These are phyloP conservation scores for Cystofilobasidium ferigula DNA, from an alignment of 768 basidiomycete species.

Conservation along the genomic window DNA sequence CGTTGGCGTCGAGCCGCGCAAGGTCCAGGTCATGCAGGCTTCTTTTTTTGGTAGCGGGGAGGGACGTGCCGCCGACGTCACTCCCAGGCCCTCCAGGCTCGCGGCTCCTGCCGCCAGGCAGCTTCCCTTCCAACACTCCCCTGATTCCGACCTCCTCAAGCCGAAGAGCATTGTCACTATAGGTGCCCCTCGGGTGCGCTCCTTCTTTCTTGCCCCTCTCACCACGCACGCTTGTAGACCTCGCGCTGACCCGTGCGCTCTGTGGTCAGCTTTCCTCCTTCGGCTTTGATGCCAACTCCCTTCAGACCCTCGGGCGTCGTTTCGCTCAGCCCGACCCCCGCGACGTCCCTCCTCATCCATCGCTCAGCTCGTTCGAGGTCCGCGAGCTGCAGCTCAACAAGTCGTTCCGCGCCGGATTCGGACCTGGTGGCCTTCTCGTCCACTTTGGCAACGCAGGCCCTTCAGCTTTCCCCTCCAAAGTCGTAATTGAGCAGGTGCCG, in stretches of 20 bases:
- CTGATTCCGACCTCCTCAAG: background rate
- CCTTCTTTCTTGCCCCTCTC: no score
- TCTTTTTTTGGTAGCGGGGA: constrained; percentile 50
- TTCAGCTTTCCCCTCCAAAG: constrained; percentile 25
- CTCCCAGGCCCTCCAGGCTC: constrained; percentile 1
- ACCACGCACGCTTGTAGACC: no score
- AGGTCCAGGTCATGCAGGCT: constrained; percentile 87
- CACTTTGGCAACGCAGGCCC: constrained; percentile 56
- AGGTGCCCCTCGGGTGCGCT: no score
- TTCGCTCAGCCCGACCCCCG: background rate
- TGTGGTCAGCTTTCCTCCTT: constrained; percentile 63
- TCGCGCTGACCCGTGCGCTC: constrained; percentile 3
- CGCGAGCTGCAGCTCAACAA: constrained; percentile 32
- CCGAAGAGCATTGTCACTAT: constrained; percentile 1
- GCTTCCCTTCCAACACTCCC: background rate
- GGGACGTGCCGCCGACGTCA: background rate
- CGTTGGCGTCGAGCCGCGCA: constrained; percentile 68
- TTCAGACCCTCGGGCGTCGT: background rate
- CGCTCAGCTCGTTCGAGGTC: background rate
- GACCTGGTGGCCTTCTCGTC: constrained; percentile 62
- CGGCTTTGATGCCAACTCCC: constrained; percentile 43
- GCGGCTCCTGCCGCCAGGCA: constrained; percentile 30
- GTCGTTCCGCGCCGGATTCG: constrained; percentile 84
- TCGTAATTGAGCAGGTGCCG: constrained; percentile 32
- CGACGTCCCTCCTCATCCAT: background rate